Percentiles rank a stretch among this genome's conserved stretches.
These are phyloP conservation scores for Elsinoe batatas DNA, from an alignment of 2,329 filamentous ascomycete genomes.

Conservation along the genomic window DNA sequence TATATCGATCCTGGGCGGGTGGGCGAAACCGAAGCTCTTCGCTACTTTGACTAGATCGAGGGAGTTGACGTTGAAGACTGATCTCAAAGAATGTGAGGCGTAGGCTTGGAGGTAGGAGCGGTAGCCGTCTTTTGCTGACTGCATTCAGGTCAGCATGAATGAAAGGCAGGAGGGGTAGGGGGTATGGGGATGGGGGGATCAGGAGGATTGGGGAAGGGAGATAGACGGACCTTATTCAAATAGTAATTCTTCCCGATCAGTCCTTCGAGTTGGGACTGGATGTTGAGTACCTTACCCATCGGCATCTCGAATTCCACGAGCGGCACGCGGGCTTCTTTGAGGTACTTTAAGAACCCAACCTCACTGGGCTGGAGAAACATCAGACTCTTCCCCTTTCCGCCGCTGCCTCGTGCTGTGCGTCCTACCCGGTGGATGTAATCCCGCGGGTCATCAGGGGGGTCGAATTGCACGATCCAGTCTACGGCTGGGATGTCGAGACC, in stretches of 20 bases:
- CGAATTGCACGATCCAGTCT: conserved; percentile 94
- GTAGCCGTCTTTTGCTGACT: conserved; percentile 64
- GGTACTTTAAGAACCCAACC: conserved; percentile 80
- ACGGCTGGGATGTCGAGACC: conserved; percentile 92
- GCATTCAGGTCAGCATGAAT: conserved; percentile 1
- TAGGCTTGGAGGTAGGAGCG: conserved; percentile 91
- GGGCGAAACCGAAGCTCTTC: conserved; percentile 71
- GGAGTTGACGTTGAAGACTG: conserved; percentile 77
- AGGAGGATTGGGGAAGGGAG: neutral
- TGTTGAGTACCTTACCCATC: conserved; percentile 79
- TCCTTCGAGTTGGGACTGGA: conserved; percentile 72
- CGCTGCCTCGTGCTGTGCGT: conserved; percentile 77
- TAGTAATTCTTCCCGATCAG: conserved; percentile 95
- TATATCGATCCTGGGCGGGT: conserved; percentile 70
- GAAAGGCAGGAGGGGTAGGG: neutral
- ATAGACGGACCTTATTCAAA: conserved; percentile 63
- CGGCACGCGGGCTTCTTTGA: conserved; percentile 85
- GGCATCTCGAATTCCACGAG: conserved; percentile 96
- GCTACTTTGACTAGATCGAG: conserved; percentile 75
- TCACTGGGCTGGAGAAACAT: conserved; percentile 91
- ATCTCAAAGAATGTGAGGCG: conserved; percentile 70
- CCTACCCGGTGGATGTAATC: conserved; percentile 96
- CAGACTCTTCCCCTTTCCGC: conserved; percentile 75
- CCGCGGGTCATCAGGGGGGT: conserved; percentile 50
- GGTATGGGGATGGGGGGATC: too few species aligned